These are phyloP conservation scores for Plasmodium knowlesi DNA, from an alignment of 169 alveolate genomes.

Conservation along the genomic window DNA sequence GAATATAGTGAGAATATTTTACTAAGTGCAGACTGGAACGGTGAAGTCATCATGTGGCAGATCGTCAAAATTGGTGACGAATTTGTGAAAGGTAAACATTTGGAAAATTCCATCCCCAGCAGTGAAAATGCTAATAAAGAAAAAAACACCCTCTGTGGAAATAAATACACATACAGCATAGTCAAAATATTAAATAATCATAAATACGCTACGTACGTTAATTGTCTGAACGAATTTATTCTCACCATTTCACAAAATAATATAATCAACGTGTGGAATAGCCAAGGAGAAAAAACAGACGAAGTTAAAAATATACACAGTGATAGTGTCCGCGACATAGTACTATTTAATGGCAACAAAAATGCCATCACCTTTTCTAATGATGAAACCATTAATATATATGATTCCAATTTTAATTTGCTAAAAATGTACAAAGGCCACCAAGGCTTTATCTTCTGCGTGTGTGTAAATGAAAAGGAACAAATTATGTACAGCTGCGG, in stretches of 20 bases:
- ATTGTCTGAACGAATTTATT: conserved; percentile 24
- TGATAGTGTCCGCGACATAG: conserved; percentile 63
- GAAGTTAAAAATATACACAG: conserved; percentile 60
- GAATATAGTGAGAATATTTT: conserved; percentile 45
- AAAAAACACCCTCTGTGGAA: neutral
- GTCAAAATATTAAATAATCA: conserved; percentile 31
- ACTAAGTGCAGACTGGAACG: conserved; percentile 67
- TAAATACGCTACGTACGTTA: conserved; percentile 50
- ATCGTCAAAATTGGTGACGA: neutral
- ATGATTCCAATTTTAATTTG: conserved; percentile 51
- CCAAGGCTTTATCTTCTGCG: conserved; percentile 40
- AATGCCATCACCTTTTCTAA: conserved; percentile 58
- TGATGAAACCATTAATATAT: conserved; percentile 61
- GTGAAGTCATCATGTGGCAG: conserved; percentile 45
- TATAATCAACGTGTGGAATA: conserved; percentile 36
- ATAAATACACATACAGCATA: conserved; percentile 40
- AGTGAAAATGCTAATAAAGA: neutral
- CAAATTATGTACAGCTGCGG: conserved; percentile 58
- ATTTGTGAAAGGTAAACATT: neutral
- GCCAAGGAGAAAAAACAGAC: conserved; percentile 25
- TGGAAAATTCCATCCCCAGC: neutral
- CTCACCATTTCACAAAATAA: conserved; percentile 65
- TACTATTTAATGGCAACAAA: conserved; percentile 49
- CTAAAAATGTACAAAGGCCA: conserved; percentile 54
- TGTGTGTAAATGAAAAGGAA: conserved; percentile 68